Base-by-base conservation (phyloP, 352 stramenopile species). In the Phytophthora melonis region DNA sequence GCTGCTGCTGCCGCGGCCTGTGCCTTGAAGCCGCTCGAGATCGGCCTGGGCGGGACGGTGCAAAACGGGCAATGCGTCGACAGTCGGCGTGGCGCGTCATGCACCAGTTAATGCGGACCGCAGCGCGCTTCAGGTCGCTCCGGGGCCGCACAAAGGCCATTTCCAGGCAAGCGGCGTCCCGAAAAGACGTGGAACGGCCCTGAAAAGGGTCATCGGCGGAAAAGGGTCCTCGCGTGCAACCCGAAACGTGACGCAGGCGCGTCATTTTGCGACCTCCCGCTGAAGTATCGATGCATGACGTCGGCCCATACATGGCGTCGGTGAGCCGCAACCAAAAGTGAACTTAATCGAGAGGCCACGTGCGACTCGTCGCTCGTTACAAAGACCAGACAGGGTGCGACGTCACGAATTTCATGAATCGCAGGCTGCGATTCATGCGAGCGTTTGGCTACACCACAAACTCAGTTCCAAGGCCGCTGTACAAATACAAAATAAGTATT, bases 51-150 rank as follows among this genome's bases (percentile, higher is more conserved):
- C 14, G 50, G 66, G 72, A 68, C 53, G 60, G 47, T 25, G 63
- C 58, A 67, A 74, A 79, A 70, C 49, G n/a, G 13, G 43, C 54
- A 75, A 77, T 81, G 70, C 16, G 41, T 49, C 41, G 41, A 49
- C 41, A 18, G 41, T 9, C 41, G 1, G 41, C 13, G 41, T 4
- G 41, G 41, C 41, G 41, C 41, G 41, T 49, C 41, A 49, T 19
- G 41, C 41, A 49, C 41, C 41, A 49, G 6, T 49, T 49, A 49
- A 19, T 49, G 18, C 41, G 41, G 14, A 7, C 16, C 14, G 41
- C 8, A 41, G 34, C 34, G 34, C 34, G 34, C 34, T 41, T 41
- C 13, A 14, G 34, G 34, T 8, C 34, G 5, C 34, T 3, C 34
- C 13, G 10, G 9, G 13, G 34, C 34, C 34, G 34, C 34, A 41